Evolutionary conservation across 2,329 filamentous ascomycete genomes (phyloP).

Genomic region (Ophiostoma quercus): DNA sequence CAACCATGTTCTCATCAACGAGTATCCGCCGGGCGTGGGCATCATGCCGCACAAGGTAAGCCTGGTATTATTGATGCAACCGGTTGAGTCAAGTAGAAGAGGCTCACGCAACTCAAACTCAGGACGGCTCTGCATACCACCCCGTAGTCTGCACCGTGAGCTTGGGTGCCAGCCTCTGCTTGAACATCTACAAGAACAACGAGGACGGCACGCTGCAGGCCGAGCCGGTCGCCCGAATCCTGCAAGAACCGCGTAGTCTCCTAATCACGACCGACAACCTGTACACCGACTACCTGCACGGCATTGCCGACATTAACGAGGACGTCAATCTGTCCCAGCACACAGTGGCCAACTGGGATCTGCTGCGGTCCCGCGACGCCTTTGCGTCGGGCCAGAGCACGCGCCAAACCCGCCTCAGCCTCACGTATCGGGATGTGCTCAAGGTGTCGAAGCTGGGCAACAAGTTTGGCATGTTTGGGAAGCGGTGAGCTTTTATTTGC

Average conservation of each 20-base stretch:
- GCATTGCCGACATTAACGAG: constrained; percentile 60
- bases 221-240: constrained; percentile 51
- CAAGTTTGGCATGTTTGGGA: constrained; percentile 50
- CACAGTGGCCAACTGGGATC: constrained; percentile 67
- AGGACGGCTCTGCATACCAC: constrained; percentile 79
- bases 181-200: constrained; percentile 67
- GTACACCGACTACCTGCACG: constrained; percentile 68
- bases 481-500: constrained; percentile 28
- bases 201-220: constrained; percentile 53
- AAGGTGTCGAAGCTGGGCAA: constrained; percentile 69
- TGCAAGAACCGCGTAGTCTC: constrained; percentile 80
- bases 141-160: constrained; percentile 88
- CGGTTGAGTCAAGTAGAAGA: neutral
- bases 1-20: constrained; percentile 92
- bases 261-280: constrained; percentile 65
- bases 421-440: constrained; percentile 82
- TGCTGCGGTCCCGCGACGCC: constrained; percentile 49
- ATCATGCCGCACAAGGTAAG: constrained; percentile 84
- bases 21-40: constrained; percentile 81
- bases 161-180: constrained; percentile 68
- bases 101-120: constrained; percentile 23
- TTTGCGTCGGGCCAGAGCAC: constrained; percentile 50
- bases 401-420: constrained; percentile 60
- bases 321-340: constrained; percentile 59
- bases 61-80: too few relatives aligned